Evolutionary conservation across 2,329 filamentous ascomycete species (phyloP).

Genomic region (Zymoseptoria tritici): DNA sequence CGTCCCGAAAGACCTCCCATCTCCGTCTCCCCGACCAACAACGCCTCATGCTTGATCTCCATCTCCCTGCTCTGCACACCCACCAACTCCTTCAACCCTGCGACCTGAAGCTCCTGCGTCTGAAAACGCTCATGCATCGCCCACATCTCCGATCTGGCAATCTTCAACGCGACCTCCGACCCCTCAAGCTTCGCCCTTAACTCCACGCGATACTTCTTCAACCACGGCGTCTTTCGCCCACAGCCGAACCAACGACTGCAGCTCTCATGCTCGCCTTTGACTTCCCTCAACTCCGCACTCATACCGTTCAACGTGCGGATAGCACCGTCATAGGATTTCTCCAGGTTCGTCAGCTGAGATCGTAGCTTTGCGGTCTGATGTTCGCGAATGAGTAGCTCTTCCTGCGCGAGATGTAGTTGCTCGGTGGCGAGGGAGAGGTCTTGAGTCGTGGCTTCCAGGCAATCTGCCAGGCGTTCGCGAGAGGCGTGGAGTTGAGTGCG

Average conservation of each 20-base stretch:
- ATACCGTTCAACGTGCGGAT: background rate
- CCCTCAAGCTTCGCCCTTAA: background rate
- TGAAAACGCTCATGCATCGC: background rate
- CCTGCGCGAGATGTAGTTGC: background rate
- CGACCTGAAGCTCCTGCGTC: background rate
- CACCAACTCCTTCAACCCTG: background rate
- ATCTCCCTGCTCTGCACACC: background rate
- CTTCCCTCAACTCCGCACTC: background rate
- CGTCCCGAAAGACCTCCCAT: background rate
- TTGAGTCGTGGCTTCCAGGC: background rate
- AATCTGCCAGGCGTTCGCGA: background rate
- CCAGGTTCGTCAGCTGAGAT: background rate
- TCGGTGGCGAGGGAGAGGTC: background rate
- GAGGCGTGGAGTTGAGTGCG: background rate
- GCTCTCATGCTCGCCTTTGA: background rate
- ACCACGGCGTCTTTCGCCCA: background rate
- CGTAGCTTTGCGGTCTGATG: background rate
- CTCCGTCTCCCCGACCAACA: background rate
- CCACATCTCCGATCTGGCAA: background rate
- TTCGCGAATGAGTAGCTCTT: background rate
- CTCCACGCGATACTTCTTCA: background rate
- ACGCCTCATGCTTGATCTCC: background rate
- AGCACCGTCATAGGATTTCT: background rate
- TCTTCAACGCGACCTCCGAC: background rate
- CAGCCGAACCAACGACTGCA: background rate